Base-by-base conservation (phyloP, 805 yeast species). In the Yarrowia keelungensis region DNA sequence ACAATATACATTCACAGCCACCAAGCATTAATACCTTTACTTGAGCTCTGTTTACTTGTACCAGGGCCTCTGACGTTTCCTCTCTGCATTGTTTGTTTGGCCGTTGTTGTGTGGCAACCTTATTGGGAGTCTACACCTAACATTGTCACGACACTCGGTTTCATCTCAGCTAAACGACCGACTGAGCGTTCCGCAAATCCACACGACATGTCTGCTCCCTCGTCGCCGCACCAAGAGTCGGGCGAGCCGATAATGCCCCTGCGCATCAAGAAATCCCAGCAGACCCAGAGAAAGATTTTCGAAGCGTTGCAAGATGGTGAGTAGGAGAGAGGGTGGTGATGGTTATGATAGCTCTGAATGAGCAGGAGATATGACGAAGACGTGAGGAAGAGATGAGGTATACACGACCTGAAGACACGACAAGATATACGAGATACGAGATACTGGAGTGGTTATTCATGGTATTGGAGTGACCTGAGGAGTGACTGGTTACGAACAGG, bases 251-350 rank as follows among this genome's bases (percentile, higher is more conserved):
- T 62, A 4, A 14, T 47, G 56, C 67, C 67, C 12, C 56, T 62
- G 67, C 19, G 67, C n/a, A 62, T 62, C 26, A 62, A 62, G 16
- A 62, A 62, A 56, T 47, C 67, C 12, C 45, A 62, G 16, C 47
- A 47, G 45, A 38, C 67, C 22, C 36, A 49, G 39, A 3, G 67
- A 5, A 62, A 62, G 67, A 36, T 62, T 49, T 62, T 62, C 47
- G 67, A 62, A 46, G 54, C 45, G 16, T 14, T 62, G 45, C 26
- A 59, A 16, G 67, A 62, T 32, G 67, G 67, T 62, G 56, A 62
- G 67, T 59, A 32, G 3, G 32, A 19, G 19, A 19, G 19, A 19
- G 19, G 19, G 19, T 19, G 19, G 19, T 19, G 19, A 19, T 19
- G n/a, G n/a, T n/a, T n/a, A n/a, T n/a, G n/a, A n/a, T n/a, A n/a